Evolutionary conservation across 1,139 yeast species (phyloP).

Genomic region (Yamadazyma atlantica): DNA sequence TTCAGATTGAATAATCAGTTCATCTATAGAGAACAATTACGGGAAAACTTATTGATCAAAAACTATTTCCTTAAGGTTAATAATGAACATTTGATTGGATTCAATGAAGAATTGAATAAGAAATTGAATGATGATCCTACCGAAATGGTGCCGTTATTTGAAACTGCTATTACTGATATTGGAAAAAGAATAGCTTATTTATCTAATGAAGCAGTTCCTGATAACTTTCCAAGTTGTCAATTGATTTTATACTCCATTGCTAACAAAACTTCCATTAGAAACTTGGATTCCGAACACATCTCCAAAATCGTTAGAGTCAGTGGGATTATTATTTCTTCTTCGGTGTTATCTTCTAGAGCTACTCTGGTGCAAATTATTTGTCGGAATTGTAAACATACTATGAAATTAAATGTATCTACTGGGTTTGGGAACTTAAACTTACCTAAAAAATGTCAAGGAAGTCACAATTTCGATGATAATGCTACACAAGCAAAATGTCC

Average conservation of each 20-base stretch:
- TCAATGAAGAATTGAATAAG: conserved; percentile 86
- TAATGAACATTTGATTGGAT: conserved; percentile 82
- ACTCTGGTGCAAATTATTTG: conserved; percentile 84
- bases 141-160: conserved; percentile 87
- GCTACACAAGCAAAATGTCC: conserved; percentile 72
- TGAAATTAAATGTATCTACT: conserved; percentile 61
- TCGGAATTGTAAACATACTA: conserved; percentile 81
- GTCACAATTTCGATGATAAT: conserved; percentile 46
- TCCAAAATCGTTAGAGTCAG: conserved; percentile 88
- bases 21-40: conserved; percentile 85
- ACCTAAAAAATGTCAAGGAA: conserved; percentile 75
- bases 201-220: conserved; percentile 54
- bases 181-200: conserved; percentile 77
- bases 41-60: conserved; percentile 81
- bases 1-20: conserved; percentile 82
- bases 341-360: conserved; percentile 87
- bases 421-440: conserved; percentile 79
- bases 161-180: conserved; percentile 84
- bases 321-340: conserved; percentile 91
- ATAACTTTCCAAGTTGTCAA: conserved; percentile 78
- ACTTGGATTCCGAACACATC: conserved; percentile 83
- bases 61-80: conserved; percentile 74
- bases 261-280: conserved; percentile 70
- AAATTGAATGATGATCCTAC: conserved; percentile 82
- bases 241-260: conserved; percentile 75